Evolutionary conservation across 1,284 basidiomycete species (phyloP).

Genomic region (Rhodotorula sp.): DNA sequence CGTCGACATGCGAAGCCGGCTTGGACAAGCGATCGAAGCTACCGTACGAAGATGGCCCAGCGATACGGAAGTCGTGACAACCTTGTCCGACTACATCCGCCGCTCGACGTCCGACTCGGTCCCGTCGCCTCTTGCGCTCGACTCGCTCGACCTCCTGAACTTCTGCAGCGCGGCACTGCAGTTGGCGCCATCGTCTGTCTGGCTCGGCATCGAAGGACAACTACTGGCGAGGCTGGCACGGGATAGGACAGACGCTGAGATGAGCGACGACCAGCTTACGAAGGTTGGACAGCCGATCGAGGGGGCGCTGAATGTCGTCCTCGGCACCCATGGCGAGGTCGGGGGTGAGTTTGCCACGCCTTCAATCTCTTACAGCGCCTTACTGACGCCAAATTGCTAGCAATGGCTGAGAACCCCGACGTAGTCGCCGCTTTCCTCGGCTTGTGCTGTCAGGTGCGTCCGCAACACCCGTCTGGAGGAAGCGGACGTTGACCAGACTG

Average conservation of each 20-base stretch:
- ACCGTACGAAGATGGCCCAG: conserved; percentile 27
- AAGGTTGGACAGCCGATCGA: conserved; percentile 26
- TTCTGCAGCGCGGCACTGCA: conserved; percentile 29
- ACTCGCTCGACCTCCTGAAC: conserved; percentile 32
- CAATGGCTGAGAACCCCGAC: conserved; percentile 44
- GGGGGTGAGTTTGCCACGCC: conserved; percentile 1
- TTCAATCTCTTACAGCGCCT: neutral
- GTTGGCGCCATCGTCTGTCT: conserved; percentile 33
- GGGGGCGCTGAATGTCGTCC: conserved; percentile 12
- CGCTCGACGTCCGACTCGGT: conserved; percentile 38
- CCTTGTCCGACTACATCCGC: conserved; percentile 41
- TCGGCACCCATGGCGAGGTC: conserved; percentile 18
- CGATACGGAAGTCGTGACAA: conserved; percentile 40
- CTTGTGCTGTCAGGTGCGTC: conserved; percentile 27
- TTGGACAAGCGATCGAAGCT: conserved; percentile 35
- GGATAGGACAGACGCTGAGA: conserved; percentile 4
- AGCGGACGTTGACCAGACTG: neutral
- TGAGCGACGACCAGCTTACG: conserved; percentile 16
- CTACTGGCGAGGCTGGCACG: conserved; percentile 34
- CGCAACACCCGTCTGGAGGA: neutral
- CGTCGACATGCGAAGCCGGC: conserved; percentile 20
- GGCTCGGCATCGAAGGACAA: conserved; percentile 35
- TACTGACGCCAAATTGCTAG: conserved; percentile 12
- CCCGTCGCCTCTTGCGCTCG: conserved; percentile 38
- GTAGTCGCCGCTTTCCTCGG: conserved; percentile 43